Conservation (phyloP, 73 alveolate species). For the Strombidium stylifer region DNA sequence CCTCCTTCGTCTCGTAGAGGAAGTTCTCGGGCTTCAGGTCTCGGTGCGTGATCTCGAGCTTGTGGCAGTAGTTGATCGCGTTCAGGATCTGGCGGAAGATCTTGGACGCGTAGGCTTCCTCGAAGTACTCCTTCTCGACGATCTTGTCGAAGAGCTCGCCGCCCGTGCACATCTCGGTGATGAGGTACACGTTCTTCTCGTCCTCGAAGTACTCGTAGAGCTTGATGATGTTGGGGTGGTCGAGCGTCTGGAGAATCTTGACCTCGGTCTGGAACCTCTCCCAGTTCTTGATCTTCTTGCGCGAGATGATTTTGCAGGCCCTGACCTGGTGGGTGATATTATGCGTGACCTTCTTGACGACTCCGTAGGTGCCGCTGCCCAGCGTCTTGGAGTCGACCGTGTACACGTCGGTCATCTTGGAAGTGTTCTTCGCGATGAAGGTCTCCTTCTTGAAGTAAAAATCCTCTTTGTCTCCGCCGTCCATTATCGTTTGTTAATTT, state of each 20-base stretch:
- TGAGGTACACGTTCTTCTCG: conserved; percentile 67
- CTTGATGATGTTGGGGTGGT: conserved; percentile 85
- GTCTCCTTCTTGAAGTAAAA: no score
- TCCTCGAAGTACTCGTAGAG: conserved; percentile 85
- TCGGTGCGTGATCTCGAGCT: conserved; percentile 53
- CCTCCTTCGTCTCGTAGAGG: conserved; percentile 35
- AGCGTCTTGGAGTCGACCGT: no score
- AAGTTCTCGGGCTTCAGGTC: conserved; percentile 74
- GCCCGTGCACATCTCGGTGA: conserved; percentile 77
- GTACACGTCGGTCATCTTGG: no score
- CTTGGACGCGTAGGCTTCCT: conserved; percentile 56
- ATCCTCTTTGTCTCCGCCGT: no score
- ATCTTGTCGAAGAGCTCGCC: conserved; percentile 67
- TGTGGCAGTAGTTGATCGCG: conserved; percentile 64
- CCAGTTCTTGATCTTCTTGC: conserved; percentile 43
- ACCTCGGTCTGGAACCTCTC: conserved; percentile 36
- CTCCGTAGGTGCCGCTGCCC: conserved; percentile 79
- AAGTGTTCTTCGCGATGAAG: no score
- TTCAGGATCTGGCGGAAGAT: conserved; percentile 43
- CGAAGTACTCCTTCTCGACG: conserved; percentile 19
- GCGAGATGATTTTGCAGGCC: conserved; percentile 74
- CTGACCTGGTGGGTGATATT: conserved; percentile 50
- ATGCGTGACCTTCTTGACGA: conserved; percentile 60
- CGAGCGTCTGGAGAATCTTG: conserved; percentile 69
- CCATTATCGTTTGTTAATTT: no score